These are phyloP conservation scores for Tubosaeta sp. DNA, from an alignment of 768 basidiomycete genomes.

Conservation along the genomic window DNA sequence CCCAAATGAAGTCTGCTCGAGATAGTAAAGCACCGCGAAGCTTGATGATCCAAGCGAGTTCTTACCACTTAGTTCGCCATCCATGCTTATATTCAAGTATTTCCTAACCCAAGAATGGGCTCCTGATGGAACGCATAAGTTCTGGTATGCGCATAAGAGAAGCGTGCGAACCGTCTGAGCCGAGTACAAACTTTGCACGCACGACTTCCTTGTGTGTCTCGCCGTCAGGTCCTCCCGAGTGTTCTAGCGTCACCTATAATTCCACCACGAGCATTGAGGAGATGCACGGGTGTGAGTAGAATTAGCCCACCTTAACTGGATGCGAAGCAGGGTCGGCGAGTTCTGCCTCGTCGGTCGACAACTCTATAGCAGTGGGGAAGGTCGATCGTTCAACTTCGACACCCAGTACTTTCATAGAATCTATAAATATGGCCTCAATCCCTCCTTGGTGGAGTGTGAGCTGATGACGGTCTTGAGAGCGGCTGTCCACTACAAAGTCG, in stretches of 20 bases:
- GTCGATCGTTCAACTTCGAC: slow-evolving; percentile 33
- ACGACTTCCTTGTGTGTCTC: slow-evolving; percentile 49
- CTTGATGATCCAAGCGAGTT: not conserved
- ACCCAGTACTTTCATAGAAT: slow-evolving; percentile 29
- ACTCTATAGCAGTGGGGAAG: slow-evolving; percentile 24
- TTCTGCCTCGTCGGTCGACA: slow-evolving; percentile 24
- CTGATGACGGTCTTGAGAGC: slow-evolving; percentile 12
- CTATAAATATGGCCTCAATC: slow-evolving; percentile 33
- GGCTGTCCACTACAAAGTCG: not conserved
- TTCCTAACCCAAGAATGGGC: slow-evolving; percentile 86
- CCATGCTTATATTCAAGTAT: slow-evolving; percentile 58
- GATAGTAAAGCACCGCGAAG: not conserved
- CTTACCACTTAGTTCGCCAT: slow-evolving; percentile 62
- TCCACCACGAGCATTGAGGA: slow-evolving; percentile 2
- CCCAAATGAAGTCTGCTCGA: slow-evolving; percentile 38
- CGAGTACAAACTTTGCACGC: slow-evolving; percentile 70
- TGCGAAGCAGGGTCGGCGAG: slow-evolving; percentile 20
- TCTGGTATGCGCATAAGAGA: not conserved
- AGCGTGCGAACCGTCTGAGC: slow-evolving; percentile 56
- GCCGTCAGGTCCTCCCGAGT: slow-evolving; percentile 26
- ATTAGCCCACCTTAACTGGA: slow-evolving; percentile 16
- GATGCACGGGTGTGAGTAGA: not conserved
- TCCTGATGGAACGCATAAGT: slow-evolving; percentile 37
- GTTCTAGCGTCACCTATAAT: slow-evolving; percentile 19
- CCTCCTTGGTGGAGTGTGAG: slow-evolving; percentile 32